Evolutionary conservation across 192 early-diverging fungal genomes (phyloP), one percentile per base, ranked within the genome.

Genomic region (Entomortierella lignicola): DNA sequence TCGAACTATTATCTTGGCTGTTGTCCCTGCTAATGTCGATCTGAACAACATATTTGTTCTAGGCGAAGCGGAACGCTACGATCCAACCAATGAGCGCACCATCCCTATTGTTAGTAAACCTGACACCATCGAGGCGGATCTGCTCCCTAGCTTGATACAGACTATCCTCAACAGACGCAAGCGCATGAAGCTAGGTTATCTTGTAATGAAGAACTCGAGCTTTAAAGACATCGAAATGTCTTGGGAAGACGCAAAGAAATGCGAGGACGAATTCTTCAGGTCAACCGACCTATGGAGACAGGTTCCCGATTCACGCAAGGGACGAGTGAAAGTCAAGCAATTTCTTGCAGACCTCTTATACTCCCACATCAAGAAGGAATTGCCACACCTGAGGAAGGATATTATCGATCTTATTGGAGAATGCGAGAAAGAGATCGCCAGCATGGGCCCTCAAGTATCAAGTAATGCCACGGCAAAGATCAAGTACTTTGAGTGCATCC

Each of bases 21-120:
- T 77, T 11, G 66, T 77, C 34, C 73, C 73, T 34, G 73, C 73
- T 30, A 68, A 77, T 53, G 54, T 77, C 47, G 73, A 77, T 63
- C 37, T 77, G 43, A 77, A 77, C 65, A 77, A 77, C 29, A 77
- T 77, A 13, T 75, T 67, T 52, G 72, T 68, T 23, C 73, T 77
- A 15, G 66, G 73, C 30, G 73, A 77, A 31, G 73, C 73, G 42
- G 73, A 69, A 44, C 73, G 60, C 5, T 77, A 77, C 10, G 73
- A 77, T 48, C 60, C 21, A 53, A 27, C 11, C 1, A 77, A 77
- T 39, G 73, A 77, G 48, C 73, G 65, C 44, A 77, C 73, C 17
- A 77, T 77, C 20, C 73, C 73, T 25, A 77, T 77, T 21, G 73
- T 69, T 54, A 77, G 66, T 15, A 77, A 77, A 29, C 73, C 73